phyloP scores from a whole-genome alignment of 371 early-diverging fungal genomes.

The Apophysomyces ossiformis region DNA sequence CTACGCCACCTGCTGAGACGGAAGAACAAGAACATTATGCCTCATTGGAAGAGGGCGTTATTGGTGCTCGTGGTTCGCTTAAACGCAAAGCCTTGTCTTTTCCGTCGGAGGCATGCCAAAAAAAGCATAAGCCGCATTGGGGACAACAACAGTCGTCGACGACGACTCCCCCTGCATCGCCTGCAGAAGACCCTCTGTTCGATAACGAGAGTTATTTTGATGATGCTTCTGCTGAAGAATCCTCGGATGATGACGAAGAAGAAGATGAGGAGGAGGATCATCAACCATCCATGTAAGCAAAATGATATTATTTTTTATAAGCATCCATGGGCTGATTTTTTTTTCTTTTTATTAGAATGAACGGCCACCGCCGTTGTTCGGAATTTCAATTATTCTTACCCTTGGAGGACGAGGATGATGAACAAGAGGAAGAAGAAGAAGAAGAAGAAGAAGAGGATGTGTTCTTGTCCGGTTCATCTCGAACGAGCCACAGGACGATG shows the following conservation, averaged over 20 bases:
- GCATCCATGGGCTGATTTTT: not conserved
- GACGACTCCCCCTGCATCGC: constrained; percentile 25
- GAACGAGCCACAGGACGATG: not conserved
- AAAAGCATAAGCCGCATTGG: constrained; percentile 14
- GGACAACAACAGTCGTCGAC: not conserved
- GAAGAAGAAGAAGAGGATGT: no score
- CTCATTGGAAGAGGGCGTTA: constrained; percentile 4
- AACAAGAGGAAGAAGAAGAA: no score
- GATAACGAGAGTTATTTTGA: constrained; percentile 20
- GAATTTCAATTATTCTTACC: constrained; percentile 1
- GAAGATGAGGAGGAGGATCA: constrained; percentile 11
- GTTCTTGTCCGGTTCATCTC: no score
- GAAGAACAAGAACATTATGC: constrained; percentile 10
- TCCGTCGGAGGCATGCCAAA: constrained; percentile 6
- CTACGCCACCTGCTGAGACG: constrained; percentile 27
- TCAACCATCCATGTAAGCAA: not conserved
- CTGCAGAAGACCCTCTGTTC: constrained; percentile 15
- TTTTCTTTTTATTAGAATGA: not conserved
- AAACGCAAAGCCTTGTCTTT: constrained; percentile 11
- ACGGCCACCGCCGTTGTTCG: not conserved
- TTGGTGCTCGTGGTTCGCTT: constrained; percentile 1
- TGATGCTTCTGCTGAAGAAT: constrained; percentile 29
- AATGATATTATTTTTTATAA: not conserved
- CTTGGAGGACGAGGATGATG: not conserved
- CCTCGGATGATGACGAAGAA: constrained; percentile 23